Evolutionary conservation across 2,329 filamentous ascomycete species (phyloP).

Genomic region (Cordyceps fumosorosea): DNA sequence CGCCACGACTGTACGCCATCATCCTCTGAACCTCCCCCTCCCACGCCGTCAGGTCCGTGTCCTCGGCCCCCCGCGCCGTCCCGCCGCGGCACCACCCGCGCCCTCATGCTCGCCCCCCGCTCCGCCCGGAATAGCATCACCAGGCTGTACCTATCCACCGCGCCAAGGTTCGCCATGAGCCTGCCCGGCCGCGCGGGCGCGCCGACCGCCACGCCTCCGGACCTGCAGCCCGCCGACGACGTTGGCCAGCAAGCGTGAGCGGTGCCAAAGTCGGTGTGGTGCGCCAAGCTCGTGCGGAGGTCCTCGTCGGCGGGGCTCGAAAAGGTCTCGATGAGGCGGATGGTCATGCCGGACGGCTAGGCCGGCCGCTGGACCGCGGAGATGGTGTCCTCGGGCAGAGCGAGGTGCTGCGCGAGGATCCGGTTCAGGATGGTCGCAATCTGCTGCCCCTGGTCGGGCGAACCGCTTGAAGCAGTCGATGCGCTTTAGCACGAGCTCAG

Average conservation of each 20-base stretch:
- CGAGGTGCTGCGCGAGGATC: not conserved
- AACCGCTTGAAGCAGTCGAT: not conserved
- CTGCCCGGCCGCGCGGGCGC: constrained; percentile 18
- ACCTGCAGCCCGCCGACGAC: constrained; percentile 30
- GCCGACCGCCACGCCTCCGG: constrained; percentile 22
- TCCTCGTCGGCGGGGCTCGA: constrained; percentile 16
- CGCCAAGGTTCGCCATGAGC: constrained; percentile 19
- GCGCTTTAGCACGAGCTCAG: not conserved
- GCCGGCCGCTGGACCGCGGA: not conserved
- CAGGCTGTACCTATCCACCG: not conserved
- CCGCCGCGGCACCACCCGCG: not conserved
- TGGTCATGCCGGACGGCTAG: not conserved
- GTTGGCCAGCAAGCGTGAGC: constrained; percentile 31
- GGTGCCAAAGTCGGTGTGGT: constrained; percentile 31
- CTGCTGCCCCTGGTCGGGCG: not conserved
- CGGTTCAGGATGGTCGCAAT: not conserved
- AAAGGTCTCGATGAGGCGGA: constrained; percentile 16
- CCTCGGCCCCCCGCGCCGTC: not conserved
- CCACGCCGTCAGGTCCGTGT: not conserved
- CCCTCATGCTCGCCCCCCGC: not conserved
- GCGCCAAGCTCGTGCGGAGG: constrained; percentile 21
- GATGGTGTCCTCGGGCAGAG: not conserved
- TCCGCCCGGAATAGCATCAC: not conserved
- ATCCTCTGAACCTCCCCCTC: constrained; percentile 1
- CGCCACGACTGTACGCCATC: not conserved